phyloP scores from a whole-genome alignment of 176 grass and related monocot species.

The Carex parvula region DNA sequence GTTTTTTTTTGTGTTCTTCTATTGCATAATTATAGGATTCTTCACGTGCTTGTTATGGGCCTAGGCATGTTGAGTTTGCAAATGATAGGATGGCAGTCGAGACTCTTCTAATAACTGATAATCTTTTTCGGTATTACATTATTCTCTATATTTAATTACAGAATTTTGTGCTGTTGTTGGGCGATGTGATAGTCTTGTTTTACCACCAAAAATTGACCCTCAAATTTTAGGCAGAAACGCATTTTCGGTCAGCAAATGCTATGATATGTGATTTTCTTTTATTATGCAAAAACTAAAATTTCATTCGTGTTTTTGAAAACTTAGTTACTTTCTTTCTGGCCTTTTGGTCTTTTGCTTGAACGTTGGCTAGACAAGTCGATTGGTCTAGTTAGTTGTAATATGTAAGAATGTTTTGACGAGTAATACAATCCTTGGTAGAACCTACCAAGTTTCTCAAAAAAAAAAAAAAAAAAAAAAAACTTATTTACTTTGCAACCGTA shows the following conservation, averaged over 20 bases:
- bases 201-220: background rate
- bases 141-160: constrained; percentile 17
- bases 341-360: no score
- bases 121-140: constrained; percentile 59
- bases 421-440: no score
- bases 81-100: constrained; percentile 63
- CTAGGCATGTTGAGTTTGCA: constrained; percentile 87
- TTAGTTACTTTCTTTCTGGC: background rate
- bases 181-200: background rate
- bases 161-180: background rate
- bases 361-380: no score
- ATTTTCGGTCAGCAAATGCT: background rate
- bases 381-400: no score
- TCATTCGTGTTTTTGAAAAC: background rate
- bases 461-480: background rate
- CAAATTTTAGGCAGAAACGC: background rate
- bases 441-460: no score
- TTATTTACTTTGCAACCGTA: background rate
- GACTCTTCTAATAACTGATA: constrained; percentile 96
- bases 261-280: constrained; percentile 7
- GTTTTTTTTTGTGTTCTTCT: constrained; percentile 27
- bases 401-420: no score
- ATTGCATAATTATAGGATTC: constrained; percentile 56
- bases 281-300: background rate
- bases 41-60: constrained; percentile 91